Evolutionary conservation across 2,329 filamentous ascomycete genomes (phyloP), one percentile per base, ranked within the genome.

Genomic region (Escovopsis sp.): DNA sequence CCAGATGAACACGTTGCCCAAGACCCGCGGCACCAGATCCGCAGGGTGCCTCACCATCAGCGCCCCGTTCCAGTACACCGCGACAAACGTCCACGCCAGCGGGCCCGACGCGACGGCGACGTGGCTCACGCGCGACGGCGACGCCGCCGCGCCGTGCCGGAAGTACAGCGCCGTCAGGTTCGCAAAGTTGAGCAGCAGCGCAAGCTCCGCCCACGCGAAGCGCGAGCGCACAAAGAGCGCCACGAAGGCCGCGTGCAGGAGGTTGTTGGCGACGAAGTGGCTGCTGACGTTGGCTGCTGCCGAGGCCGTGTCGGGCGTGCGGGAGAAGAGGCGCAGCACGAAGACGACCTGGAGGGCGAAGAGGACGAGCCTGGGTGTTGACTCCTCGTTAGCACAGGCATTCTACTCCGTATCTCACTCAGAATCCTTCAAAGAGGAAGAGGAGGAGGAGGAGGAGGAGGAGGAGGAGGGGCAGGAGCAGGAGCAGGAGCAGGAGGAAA

Each of bases 1-100:
- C 87, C 87, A 94, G 54, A 94, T 83, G 51, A 87, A 86, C 50
- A 94, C 68, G 56, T 94, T 94, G 40, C 84, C 86, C 20, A 91
- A 74, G 50, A 94, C 79, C 38, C 84, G 70, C n/a, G 83, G 80
- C 2, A 80, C 69, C 5, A 86, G 60, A 44, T 66, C 72, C 43
- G 79, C 65, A 7, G 77, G 71, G 55, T 84, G 69, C n/a, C 66
- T 66, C n/a, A 89, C 74, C 57, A 84, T 83, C 38, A 88, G 79
- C 15, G 87, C 85, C 8, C 87, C 87, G 51, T 86, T 84, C 84
- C 85, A 94, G 68, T 88, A 89, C 41, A 94, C 70, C 27, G 84
- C 82, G 12, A 89, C 78, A 55, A 91, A 84, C 12, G 81, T 87
- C 84, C 85, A 94, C 12, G 63, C 84, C 50, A 94, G 68, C 6